A percentile compares a stretch with the other conserved stretches of the same genome.
Conservation (phyloP, 768 basidiomycete genomes). For the Podaxis sp. region DNA sequence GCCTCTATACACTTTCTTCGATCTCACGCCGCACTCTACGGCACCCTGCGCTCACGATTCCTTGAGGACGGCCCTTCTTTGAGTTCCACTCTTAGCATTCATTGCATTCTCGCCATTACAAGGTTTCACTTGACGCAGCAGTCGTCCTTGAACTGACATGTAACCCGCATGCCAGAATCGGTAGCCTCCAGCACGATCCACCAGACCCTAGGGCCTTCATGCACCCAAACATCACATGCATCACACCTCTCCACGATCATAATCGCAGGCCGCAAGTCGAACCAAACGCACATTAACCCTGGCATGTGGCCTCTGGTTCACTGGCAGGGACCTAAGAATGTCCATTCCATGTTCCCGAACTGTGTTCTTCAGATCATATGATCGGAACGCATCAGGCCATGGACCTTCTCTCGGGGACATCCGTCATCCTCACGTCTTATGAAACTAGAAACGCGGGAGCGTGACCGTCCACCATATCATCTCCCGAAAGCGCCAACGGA, state of each 20-base stretch:
- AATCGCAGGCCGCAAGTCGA: not conserved
- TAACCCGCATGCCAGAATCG: too few species aligned
- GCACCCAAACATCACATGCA: not conserved
- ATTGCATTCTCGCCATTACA: too few species aligned
- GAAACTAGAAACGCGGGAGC: not conserved
- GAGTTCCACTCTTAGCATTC: too few species aligned
- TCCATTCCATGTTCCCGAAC: not conserved
- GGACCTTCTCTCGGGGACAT: constrained; percentile 4
- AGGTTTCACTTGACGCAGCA: too few species aligned
- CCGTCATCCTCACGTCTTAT: not conserved
- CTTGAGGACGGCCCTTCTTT: too few species aligned
- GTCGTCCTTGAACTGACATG: too few species aligned
- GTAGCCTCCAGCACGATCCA: not conserved
- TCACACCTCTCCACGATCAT: not conserved
- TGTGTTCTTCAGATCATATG: not conserved
- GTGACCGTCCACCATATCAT: not conserved
- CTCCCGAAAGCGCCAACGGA: not conserved
- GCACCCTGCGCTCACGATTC: too few species aligned
- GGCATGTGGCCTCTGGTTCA: not conserved
- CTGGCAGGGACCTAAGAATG: not conserved
- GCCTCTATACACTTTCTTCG: too few species aligned
- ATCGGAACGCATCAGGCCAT: not conserved
- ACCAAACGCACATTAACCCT: not conserved
- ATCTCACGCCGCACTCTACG: too few species aligned
- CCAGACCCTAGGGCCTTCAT: not conserved